Base-by-base conservation (phyloP, 768 basidiomycete genomes). In the Saitozyma podzolica region DNA sequence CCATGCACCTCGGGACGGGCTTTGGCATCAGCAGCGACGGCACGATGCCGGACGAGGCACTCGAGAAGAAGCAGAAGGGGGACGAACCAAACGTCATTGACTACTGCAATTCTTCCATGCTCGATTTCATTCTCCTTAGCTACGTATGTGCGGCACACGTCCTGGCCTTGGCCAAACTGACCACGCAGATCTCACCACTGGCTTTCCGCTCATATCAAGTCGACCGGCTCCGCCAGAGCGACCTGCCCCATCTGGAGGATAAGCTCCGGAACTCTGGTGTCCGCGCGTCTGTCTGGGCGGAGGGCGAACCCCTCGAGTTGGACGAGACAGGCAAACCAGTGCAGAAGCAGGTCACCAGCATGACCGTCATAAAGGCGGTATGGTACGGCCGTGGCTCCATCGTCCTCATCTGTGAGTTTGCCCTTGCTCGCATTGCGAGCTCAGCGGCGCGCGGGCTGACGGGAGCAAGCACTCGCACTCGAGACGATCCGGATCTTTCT, bases 201-300 rank as follows among this genome's bases (percentile, higher is more conserved):
- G 67, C 64, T 11, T 55, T 56, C 14, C 48, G 61, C 17, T 72
- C 73, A 5, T 56, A 61, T 39, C 48, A 60, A 10, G 68, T 66
- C 1, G 64, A 64, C 17, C 58, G 60, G 54, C 63, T 74, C 9
- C 40, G 51, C 9, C 61, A 51, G 17, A 56, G 61, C 17, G 70
- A 74, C 54, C 50, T 74, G 14, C 73, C 70, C n/a, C 58, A 69
- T 17, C 48, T 74, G 5, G 73, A 69, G 47, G 62, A 69, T n/a
- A n/a, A 50, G 6, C 63, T 71, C 40, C 61, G 73, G 14, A 62
- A 66, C 17, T 56, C 63, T 39, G 68, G 68, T n/a, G 53, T 67
- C 9, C 41, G 41, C 42, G 59, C 62, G 8, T 63, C 40, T 5
- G 40, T 59, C 3, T 59, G 54, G 16, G 48, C 54, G 17, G 59